Conservation (phyloP, 805 yeast genomes). For the Lachancea quebecensis region DNA sequence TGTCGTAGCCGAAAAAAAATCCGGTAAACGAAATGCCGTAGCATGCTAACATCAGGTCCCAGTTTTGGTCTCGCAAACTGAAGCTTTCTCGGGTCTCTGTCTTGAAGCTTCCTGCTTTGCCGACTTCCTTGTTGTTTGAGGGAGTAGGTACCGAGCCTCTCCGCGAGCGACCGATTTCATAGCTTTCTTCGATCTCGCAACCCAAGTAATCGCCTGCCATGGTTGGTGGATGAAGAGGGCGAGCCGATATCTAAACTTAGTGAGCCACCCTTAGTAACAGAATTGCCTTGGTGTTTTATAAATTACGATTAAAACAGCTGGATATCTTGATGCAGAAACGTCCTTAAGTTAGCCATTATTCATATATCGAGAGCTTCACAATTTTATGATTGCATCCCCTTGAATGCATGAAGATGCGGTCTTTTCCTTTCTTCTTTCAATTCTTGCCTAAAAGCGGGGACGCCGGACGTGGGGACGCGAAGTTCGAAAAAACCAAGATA, state of each 20-base stretch:
- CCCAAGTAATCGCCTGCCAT: background rate
- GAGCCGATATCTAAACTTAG: background rate
- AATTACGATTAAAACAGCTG: too few species aligned
- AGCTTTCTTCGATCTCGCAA: background rate
- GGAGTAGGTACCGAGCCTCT: background rate
- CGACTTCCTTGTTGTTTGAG: background rate
- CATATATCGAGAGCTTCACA: too few species aligned
- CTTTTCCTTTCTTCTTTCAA: too few species aligned
- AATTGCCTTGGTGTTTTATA: too few species aligned
- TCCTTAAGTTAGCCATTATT: too few species aligned
- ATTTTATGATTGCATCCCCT: too few species aligned
- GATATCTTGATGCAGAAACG: too few species aligned
- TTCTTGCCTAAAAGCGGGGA: too few species aligned
- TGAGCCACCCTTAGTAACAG: too few species aligned
- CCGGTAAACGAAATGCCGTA: constrained; percentile 53
- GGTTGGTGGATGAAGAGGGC: background rate
- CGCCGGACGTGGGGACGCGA: too few species aligned
- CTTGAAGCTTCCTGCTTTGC: background rate
- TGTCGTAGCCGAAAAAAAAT: constrained; percentile 61
- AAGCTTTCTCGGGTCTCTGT: background rate
- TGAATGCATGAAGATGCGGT: too few species aligned
- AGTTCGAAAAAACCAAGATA: too few species aligned
- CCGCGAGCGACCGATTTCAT: background rate
- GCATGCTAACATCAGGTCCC: constrained; percentile 4
- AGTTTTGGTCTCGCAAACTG: constrained; percentile 1